Evolutionary conservation across 2,329 filamentous ascomycete genomes (phyloP), one percentile per base, ranked within the genome.

Genomic region (Nemania sp.): DNA sequence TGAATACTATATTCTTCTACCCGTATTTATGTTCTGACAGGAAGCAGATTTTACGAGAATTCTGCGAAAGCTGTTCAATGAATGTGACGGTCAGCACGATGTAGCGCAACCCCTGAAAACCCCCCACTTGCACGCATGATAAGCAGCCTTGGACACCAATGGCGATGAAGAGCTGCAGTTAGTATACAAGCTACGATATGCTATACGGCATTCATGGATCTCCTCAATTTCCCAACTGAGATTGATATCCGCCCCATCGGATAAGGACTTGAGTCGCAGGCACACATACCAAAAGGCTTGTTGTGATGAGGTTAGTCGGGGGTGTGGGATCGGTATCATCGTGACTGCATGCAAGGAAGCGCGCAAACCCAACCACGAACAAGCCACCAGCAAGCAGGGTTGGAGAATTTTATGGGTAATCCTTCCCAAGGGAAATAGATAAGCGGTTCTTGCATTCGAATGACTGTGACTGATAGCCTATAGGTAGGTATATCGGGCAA

Each of bases 61-160:
- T 7, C 25, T 7, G 25, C 25, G 7, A 29, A n/a, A 39, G 35
- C 35, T 39, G 35, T 13, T 5, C 5, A 39, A 11, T 39, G 12
- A 54, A 20, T 17, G 34, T 42, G 17, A 39, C 50, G 15, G 35
- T 48, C 25, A 48, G 25, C 40, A 52, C 45, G 43, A 32, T 40
- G 17, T 15, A 42, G 48, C 40, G 13, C 29, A 15, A 47, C 39
- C 55, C 55, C 35, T n/a, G 40, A 34, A n/a, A n/a, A n/a, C 35
- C 47, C 53, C 51, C 59, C 59, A 54, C 54, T 29, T 37, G 11
- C 48, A 34, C 17, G 21, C 20, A 57, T 60, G 60, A 60, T 62
- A 63, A 63, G 57, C 52, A 45, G 43, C 15, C 37, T 29, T n/a
- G 43, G 51, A 43, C 35, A 59, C 55, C 56, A 56, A 59, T 59